phyloP scores from a whole-genome alignment of 768 basidiomycete genomes.

The Boletellus sp. region DNA sequence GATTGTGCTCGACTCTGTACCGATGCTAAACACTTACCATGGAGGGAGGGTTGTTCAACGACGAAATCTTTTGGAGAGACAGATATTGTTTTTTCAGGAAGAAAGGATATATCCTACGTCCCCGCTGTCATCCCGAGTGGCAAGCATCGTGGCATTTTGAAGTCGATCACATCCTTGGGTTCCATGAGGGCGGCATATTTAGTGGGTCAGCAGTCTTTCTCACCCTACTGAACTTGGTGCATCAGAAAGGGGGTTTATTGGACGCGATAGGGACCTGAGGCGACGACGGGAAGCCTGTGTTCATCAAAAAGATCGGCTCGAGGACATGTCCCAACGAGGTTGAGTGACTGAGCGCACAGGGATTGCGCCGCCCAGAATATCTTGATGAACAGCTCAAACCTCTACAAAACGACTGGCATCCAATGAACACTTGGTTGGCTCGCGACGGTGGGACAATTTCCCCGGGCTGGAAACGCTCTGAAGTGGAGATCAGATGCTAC shows the following conservation, averaged over 20 bases:
- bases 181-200: constrained; percentile 8
- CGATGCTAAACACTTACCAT: no score
- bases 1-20: no score
- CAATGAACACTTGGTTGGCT: constrained; percentile 1
- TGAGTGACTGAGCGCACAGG: constrained; percentile 12
- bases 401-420: constrained; percentile 30
- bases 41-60: no score
- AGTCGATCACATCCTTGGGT: background rate
- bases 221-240: background rate
- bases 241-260: background rate
- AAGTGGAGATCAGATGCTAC: constrained; percentile 26
- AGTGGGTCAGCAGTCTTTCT: background rate
- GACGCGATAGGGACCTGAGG: constrained; percentile 9
- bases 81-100: constrained; percentile 13
- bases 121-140: constrained; percentile 26
- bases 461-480: constrained; percentile 22
- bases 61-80: constrained; percentile 15
- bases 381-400: constrained; percentile 22
- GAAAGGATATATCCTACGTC: constrained; percentile 23
- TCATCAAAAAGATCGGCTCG: constrained; percentile 11
- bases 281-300: constrained; percentile 3
- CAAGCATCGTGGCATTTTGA: constrained; percentile 25
- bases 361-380: constrained; percentile 30
- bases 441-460: constrained; percentile 14
- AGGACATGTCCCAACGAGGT: constrained; percentile 11